These are phyloP conservation scores for Lumnitzera racemosa DNA, from an alignment of 345 rosid genomes.

Conservation along the genomic window DNA sequence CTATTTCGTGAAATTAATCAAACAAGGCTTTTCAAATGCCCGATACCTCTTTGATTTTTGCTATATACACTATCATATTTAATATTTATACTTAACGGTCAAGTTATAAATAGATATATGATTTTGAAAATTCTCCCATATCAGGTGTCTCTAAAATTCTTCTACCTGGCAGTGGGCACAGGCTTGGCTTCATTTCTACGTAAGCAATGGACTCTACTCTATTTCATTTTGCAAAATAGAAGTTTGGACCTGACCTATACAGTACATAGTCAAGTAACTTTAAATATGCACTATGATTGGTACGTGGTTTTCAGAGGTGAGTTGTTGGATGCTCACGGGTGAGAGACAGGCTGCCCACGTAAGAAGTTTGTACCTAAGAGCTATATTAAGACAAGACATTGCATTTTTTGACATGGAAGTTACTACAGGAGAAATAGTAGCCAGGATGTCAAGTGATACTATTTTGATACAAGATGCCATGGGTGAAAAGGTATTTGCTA, in stretches of 20 bases:
- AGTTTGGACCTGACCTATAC: too few relatives aligned
- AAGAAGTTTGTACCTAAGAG: background rate
- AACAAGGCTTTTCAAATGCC: too few relatives aligned
- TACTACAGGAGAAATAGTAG: background rate
- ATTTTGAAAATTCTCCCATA: background rate
- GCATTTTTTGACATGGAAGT: background rate
- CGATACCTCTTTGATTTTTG: too few relatives aligned
- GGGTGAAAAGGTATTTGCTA: background rate
- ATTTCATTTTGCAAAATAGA: too few relatives aligned
- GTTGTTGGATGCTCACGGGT: background rate
- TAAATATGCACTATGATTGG: too few relatives aligned
- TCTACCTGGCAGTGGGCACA: constrained; percentile 51
- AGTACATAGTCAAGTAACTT: too few relatives aligned
- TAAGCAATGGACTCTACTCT: too few relatives aligned
- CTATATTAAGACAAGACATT: constrained; percentile 4
- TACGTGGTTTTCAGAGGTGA: background rate
- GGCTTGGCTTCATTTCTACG: constrained; percentile 26
- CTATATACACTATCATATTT: too few relatives aligned
- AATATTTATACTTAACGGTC: too few relatives aligned
- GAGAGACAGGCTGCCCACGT: constrained; percentile 1
- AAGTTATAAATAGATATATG: too few relatives aligned
- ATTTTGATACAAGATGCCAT: constrained; percentile 3
- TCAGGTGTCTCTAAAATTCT: constrained; percentile 48
- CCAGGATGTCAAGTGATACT: constrained; percentile 2
- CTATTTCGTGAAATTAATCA: too few relatives aligned